phyloP scores from a whole-genome alignment of 805 yeast species.

The Jamesozyma spencerorum region DNA sequence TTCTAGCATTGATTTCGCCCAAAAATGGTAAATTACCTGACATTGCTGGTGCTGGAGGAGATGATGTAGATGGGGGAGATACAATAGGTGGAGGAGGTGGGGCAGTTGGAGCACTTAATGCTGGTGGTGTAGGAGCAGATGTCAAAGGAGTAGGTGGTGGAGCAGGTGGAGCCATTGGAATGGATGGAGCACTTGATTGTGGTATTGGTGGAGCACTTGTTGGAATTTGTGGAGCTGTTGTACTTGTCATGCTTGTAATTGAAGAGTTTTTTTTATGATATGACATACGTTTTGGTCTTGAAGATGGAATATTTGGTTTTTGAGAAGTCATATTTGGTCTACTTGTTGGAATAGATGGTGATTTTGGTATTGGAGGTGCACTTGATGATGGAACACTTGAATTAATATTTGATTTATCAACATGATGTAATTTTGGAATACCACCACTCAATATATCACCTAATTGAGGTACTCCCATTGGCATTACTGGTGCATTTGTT shows the following conservation, averaged over 20 bases:
- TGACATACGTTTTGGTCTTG: conserved; percentile 14
- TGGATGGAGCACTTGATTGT: conserved; percentile 14
- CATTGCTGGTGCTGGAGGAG: conserved; percentile 14
- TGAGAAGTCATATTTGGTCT: conserved; percentile 7
- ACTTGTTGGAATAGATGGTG: conserved; percentile 15
- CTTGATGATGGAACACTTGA: conserved; percentile 14
- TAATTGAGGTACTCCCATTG: conserved; percentile 27
- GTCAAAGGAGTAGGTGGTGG: conserved; percentile 19
- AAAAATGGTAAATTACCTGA: conserved; percentile 43
- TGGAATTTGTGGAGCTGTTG: conserved; percentile 22
- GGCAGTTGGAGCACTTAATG: conserved; percentile 13
- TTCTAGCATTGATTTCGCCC: conserved; percentile 43
- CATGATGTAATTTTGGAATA: conserved; percentile 57
- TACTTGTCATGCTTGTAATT: conserved; percentile 12
- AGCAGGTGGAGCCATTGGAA: conserved; percentile 11
- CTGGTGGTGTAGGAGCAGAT: conserved; percentile 16
- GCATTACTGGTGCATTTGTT: conserved; percentile 18
- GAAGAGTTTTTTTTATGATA: conserved; percentile 8
- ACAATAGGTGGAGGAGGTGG: conserved; percentile 11
- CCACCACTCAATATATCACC: conserved; percentile 51
- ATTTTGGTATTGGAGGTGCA: conserved; percentile 9
- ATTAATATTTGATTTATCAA: conserved; percentile 20
- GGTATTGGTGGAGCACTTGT: conserved; percentile 17
- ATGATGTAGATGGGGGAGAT: conserved; percentile 8
- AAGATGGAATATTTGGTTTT: conserved; percentile 15